Percentiles rank a stretch among this genome's conserved stretches.
Conservation (phyloP, 306 rosid genomes). For the Medicago arabica region DNA sequence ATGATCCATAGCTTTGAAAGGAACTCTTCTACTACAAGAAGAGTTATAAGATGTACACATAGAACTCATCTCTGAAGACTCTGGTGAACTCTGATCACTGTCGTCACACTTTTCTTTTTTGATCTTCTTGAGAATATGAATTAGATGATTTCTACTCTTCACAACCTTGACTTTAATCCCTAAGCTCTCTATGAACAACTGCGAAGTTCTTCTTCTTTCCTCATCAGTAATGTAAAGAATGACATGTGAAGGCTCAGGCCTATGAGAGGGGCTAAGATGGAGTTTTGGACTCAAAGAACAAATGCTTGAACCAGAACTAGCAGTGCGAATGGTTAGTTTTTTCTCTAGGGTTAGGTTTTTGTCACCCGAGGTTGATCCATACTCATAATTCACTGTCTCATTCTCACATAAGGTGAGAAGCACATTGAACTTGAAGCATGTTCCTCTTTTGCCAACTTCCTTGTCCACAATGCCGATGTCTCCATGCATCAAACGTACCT, state of each 20-base stretch:
- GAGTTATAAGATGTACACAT: slow-evolving; percentile 21
- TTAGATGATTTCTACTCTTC: slow-evolving; percentile 34
- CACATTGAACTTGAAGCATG: slow-evolving; percentile 78
- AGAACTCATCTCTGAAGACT: slow-evolving; percentile 37
- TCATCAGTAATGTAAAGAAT: slow-evolving; percentile 35
- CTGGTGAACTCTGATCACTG: slow-evolving; percentile 36
- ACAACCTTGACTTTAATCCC: slow-evolving; percentile 46
- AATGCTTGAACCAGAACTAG: slow-evolving; percentile 45
- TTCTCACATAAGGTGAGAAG: slow-evolving; percentile 47
- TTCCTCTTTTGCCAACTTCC: slow-evolving; percentile 65
- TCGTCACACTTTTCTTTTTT: slow-evolving; percentile 29
- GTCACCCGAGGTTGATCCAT: slow-evolving; percentile 28
- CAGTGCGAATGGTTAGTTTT: neutral
- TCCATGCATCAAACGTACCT: slow-evolving; percentile 90
- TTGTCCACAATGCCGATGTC: slow-evolving; percentile 77
- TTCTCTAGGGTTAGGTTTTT: slow-evolving; percentile 24
- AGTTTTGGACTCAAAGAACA: slow-evolving; percentile 50
- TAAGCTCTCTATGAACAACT: slow-evolving; percentile 46
- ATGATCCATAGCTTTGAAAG: slow-evolving; percentile 33
- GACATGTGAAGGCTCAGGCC: slow-evolving; percentile 54
- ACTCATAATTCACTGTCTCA: slow-evolving; percentile 33
- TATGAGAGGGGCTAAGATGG: slow-evolving; percentile 32
- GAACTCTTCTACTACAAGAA: slow-evolving; percentile 29
- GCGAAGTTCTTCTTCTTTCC: slow-evolving; percentile 36
- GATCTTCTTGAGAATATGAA: slow-evolving; percentile 42